These are phyloP conservation scores for Harrya chromipes DNA, from an alignment of 768 basidiomycete species.

Conservation along the genomic window DNA sequence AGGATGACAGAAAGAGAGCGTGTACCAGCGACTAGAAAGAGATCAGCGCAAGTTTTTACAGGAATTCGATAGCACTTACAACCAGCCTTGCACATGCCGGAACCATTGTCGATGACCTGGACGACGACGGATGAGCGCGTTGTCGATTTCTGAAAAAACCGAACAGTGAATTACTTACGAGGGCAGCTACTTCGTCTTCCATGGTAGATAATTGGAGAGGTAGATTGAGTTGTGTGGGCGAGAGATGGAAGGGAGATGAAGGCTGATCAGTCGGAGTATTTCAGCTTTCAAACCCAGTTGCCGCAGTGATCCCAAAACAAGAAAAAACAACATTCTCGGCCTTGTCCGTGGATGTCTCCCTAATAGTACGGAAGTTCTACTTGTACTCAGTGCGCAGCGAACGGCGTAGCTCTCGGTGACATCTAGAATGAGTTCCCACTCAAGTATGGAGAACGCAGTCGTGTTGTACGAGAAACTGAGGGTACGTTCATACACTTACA, in stretches of 20 bases:
- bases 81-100: constrained; percentile 99
- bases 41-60: constrained; percentile 17
- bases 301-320: constrained; percentile 17
- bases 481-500: no score
- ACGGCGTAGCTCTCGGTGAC: no score
- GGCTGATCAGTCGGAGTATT: constrained; percentile 26
- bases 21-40: constrained; percentile 59
- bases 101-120: constrained; percentile 89
- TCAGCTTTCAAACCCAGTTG: constrained; percentile 20
- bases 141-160: not conserved
- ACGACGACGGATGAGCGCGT: not conserved
- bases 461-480: no score
- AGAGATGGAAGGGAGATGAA: constrained; percentile 20
- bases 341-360: no score
- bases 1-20: not conserved
- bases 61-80: constrained; percentile 51
- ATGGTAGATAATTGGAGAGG: constrained; percentile 35
- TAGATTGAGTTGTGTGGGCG: constrained; percentile 18
- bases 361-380: no score
- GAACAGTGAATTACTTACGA: constrained; percentile 32
- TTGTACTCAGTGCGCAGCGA: no score
- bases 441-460: no score
- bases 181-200: constrained; percentile 66
- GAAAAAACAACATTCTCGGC: constrained; percentile 13
- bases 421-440: no score